phyloP scores from a whole-genome alignment of 169 alveolate species.

The Eimeria acervulina region DNA sequence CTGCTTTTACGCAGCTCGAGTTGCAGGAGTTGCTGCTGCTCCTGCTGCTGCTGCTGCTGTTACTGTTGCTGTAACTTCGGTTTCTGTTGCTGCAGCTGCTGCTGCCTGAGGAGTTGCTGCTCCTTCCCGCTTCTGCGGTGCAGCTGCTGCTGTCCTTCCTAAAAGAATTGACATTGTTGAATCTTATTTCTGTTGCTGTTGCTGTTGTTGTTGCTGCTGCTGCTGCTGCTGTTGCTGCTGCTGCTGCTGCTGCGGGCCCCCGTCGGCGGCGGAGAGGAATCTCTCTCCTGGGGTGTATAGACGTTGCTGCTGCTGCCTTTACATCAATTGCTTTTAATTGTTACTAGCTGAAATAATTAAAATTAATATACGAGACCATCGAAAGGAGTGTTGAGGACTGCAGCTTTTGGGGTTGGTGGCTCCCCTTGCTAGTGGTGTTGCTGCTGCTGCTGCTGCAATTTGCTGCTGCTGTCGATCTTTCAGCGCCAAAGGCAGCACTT shows the following conservation, averaged over 20 bases:
- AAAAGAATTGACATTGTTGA: background rate
- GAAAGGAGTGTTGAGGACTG: background rate
- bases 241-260: conserved; percentile 43
- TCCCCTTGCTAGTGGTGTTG: conserved; percentile 19
- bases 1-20: background rate
- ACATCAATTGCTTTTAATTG: background rate
- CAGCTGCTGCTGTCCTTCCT: background rate
- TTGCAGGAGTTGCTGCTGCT: conserved; percentile 37
- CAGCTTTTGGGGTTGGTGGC: background rate
- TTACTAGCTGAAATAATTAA: too few relatives aligned
- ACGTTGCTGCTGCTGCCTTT: background rate
- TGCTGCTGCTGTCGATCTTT: background rate
- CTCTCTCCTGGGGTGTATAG: background rate
- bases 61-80: too few relatives aligned
- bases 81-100: conserved; percentile 1
- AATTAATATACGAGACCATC: background rate
- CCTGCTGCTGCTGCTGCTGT: background rate
- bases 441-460: background rate
- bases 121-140: background rate
- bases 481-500: background rate
- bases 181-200: background rate
- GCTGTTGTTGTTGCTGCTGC: background rate
- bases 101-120: conserved; percentile 1
- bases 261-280: conserved; percentile 25
- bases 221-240: conserved; percentile 19